These are phyloP conservation scores for Scedosporium aurantiacum DNA, from an alignment of 2,329 filamentous ascomycete genomes.

Conservation along the genomic window DNA sequence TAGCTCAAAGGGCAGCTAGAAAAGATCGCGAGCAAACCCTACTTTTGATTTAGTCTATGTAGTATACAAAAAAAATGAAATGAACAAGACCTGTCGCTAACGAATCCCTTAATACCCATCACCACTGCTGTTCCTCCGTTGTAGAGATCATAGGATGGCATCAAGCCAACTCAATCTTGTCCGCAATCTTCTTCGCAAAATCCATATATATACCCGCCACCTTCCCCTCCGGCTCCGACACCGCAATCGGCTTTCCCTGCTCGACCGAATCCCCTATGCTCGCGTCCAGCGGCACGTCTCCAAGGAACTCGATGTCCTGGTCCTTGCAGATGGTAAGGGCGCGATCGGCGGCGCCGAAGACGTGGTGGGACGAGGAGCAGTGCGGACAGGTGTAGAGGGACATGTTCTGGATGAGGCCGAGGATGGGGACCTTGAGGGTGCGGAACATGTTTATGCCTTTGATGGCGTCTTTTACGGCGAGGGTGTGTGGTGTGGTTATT, in stretches of 20 bases:
- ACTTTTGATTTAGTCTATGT: neutral
- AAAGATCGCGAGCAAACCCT: neutral
- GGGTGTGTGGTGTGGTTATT: conserved; percentile 85
- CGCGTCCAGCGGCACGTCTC: conserved; percentile 79
- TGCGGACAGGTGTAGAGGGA: conserved; percentile 70
- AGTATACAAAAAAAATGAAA: neutral
- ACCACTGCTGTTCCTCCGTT: neutral
- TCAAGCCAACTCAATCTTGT: conserved; percentile 27
- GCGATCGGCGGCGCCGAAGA: conserved; percentile 59
- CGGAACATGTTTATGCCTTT: conserved; percentile 90
- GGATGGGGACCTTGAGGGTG: conserved; percentile 66
- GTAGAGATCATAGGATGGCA: neutral
- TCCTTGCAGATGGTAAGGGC: conserved; percentile 60
- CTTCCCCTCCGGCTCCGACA: conserved; percentile 68
- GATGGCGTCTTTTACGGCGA: conserved; percentile 83
- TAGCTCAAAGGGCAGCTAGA: too few species aligned
- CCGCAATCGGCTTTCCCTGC: conserved; percentile 77
- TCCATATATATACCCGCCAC: conserved; percentile 61
- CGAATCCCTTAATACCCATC: too few species aligned
- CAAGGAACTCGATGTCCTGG: conserved; percentile 67
- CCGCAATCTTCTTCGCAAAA: conserved; percentile 49
- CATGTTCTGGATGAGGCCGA: conserved; percentile 93
- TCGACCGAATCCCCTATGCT: conserved; percentile 82
- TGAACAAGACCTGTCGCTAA: neutral
- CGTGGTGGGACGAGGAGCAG: conserved; percentile 61